Percentiles rank a stretch among this genome's conserved stretches.
Conservation (phyloP, 1,284 basidiomycete genomes). For the Fomes fomentarius region DNA sequence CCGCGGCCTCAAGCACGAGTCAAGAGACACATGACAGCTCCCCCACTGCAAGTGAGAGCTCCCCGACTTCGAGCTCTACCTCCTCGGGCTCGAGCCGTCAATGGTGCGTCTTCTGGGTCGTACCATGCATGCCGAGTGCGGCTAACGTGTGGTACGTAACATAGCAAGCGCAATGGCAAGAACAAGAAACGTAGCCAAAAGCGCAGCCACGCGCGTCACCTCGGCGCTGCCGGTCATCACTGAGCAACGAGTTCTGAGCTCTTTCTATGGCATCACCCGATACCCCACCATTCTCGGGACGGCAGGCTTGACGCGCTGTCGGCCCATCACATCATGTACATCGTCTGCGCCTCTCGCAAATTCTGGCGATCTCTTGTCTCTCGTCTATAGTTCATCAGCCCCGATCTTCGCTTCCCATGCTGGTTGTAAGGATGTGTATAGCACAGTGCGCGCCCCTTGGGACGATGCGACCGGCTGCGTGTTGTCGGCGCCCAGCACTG, state of each 20-base stretch:
- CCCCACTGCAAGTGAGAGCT: background rate
- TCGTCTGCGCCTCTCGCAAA: too few relatives aligned
- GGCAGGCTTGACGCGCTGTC: conserved; percentile 22
- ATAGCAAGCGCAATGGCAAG: conserved; percentile 9
- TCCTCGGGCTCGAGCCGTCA: conserved; percentile 1
- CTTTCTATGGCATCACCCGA: conserved; percentile 9
- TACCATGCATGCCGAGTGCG: too few relatives aligned
- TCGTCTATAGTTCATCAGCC: background rate
- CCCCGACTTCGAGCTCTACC: background rate
- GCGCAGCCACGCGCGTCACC: conserved; percentile 22
- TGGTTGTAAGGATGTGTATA: conserved; percentile 2
- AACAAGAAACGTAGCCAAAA: conserved; percentile 6
- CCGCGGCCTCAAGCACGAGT: too few relatives aligned
- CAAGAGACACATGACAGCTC: too few relatives aligned
- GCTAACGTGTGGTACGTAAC: too few relatives aligned
- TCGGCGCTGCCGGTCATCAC: conserved; percentile 11
- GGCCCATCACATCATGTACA: background rate
- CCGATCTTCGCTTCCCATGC: background rate
- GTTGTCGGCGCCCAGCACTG: conserved; percentile 1
- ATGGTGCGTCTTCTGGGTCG: conserved; percentile 7
- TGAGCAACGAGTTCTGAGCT: conserved; percentile 3
- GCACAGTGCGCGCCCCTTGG: background rate
- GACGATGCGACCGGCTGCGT: conserved; percentile 1
- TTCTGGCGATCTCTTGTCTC: background rate
- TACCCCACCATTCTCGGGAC: conserved; percentile 15